Base-by-base conservation (phyloP, 1,284 basidiomycete species). In the Hemileia vastatrix region DNA sequence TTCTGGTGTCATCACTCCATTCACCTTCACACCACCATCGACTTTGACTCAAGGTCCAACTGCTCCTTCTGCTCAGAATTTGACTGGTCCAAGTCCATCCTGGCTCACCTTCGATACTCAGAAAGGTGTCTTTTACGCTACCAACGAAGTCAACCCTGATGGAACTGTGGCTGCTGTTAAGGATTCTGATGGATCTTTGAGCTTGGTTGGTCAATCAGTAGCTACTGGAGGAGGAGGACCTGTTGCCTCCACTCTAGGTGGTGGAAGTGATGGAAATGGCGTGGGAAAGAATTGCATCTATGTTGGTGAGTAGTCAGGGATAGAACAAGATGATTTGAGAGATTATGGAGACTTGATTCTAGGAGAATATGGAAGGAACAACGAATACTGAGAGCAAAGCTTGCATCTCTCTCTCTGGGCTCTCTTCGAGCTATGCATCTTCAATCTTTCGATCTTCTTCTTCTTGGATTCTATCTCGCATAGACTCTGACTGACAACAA, bases 211-310 rank as follows among this genome's bases (percentile, higher is more conserved):
- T 40, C 36, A 40, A 40, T 11, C 36, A 11, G 36, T 11, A 15
- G 8, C 36, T 9, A 63, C 56, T 18, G 52, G 27, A 27, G 60
- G 60, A 6, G 43, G 19, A 11, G 60, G 52, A 13, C 60, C 60
- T 24, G 60, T 63, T 24, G 60, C 60, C 15, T 11, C 11, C 36
- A 40, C 36, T 15, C 15, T 40, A 40, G 36, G 36, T 11, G 36
- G 36, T 11, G 36, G 36, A 40, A 40, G 36, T 40, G 36, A 40
- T 40, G 36, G 36, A 13, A 61, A 59, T n/a, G 23, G 56, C 24
- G 11, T 63, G 13, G 56, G 36, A 15, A 43, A 59, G 5, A 23
- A 44, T 6, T 59, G 56, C 18, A 19, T 63, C 24, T 63, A 27
- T 27, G 32, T 63, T 32, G 53, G 53, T 54, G 53, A 33, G 53